Evolutionary conservation across 2,329 filamentous ascomycete genomes (phyloP).

Genomic region (Penicillium sp.): DNA sequence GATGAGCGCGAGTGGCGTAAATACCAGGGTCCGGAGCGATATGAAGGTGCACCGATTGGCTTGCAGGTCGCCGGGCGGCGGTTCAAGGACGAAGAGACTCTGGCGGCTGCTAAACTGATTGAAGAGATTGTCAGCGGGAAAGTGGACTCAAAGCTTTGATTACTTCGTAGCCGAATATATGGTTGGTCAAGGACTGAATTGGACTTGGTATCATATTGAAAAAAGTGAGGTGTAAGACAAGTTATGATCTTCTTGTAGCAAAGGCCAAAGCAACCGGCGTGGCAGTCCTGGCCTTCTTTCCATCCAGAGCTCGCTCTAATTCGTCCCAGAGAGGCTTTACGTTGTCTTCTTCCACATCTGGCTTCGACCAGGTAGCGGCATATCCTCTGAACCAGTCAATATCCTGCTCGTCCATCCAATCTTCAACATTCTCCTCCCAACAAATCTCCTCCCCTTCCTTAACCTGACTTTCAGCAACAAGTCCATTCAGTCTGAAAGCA

Average conservation of each 20-base stretch:
- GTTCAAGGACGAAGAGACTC: constrained; percentile 56
- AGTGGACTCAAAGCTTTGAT: constrained; percentile 5
- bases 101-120: constrained; percentile 34
- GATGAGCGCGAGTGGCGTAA: constrained; percentile 38
- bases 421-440: constrained; percentile 3
- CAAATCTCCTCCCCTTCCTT: background rate
- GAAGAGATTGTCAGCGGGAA: constrained; percentile 18
- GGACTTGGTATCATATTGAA: background rate
- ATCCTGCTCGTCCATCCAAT: constrained; percentile 7
- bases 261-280: constrained; percentile 6
- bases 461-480: background rate
- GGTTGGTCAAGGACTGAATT: background rate
- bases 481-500: constrained; percentile 5
- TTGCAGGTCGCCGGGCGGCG: constrained; percentile 55
- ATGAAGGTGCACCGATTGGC: constrained; percentile 50
- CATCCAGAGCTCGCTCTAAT: constrained; percentile 2
- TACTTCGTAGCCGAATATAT: background rate
- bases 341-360: background rate
- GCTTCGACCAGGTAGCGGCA: constrained; percentile 4
- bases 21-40: constrained; percentile 33
- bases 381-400: constrained; percentile 7
- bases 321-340: constrained; percentile 5
- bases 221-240: background rate
- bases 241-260: constrained; percentile 1
- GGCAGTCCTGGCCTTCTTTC: constrained; percentile 5